A percentile compares a stretch with the other conserved stretches of the same genome.
Evolutionary conservation across 164 flowering plant species (phyloP).

Genomic region (Kalanchoe fedtschenkoi): DNA sequence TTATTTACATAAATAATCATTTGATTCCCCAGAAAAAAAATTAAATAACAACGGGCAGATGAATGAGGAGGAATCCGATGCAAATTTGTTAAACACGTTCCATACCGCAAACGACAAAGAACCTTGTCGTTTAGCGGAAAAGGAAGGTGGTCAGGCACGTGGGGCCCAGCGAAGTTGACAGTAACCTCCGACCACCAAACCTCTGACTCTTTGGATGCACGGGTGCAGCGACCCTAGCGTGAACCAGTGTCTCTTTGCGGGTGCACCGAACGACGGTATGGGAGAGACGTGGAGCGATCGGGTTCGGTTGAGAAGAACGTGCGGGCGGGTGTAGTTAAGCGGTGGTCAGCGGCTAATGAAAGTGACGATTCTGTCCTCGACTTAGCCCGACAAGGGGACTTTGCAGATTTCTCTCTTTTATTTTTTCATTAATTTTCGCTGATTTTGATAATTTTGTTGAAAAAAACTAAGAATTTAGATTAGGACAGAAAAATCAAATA

Average conservation of each 20-base stretch:
- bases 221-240: neutral
- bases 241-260: neutral
- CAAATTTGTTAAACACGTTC: neutral
- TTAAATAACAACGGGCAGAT: too few relatives aligned
- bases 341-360: neutral
- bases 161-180: neutral
- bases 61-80: slow-evolving; percentile 5
- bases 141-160: too few relatives aligned
- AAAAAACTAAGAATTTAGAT: too few relatives aligned
- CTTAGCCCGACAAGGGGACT: too few relatives aligned
- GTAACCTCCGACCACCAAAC: slow-evolving; percentile 1
- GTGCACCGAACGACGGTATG: neutral
- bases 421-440: too few relatives aligned
- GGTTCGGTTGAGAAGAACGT: neutral
- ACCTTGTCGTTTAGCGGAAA: neutral
- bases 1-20: too few relatives aligned
- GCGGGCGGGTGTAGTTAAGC: neutral
- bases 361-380: too few relatives aligned
- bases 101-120: neutral
- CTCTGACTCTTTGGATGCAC: neutral
- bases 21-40: too few relatives aligned
- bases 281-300: too few relatives aligned
- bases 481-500: too few relatives aligned
- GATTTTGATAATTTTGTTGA: too few relatives aligned
- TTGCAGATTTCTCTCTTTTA: too few relatives aligned